Base-by-base conservation (phyloP, 2,329 filamentous ascomycete genomes). In the Penicillium brasilianum region DNA sequence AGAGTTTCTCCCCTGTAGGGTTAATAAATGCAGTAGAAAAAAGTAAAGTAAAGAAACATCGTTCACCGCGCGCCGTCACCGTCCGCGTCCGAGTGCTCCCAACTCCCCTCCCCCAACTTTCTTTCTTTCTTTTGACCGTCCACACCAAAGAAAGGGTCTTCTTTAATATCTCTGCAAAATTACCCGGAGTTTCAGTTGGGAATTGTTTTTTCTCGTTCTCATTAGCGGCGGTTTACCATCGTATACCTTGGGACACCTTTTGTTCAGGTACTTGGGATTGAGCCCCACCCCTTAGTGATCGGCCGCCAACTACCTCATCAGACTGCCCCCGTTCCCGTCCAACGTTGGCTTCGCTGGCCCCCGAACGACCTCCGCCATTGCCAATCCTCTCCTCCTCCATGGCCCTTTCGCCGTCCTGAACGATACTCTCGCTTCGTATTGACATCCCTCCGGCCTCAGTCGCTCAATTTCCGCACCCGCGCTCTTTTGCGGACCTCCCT, bases 211-310 rank as follows among this genome's bases (percentile, higher is more conserved):
- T 34, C 25, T 54, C 11, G n/a, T 41, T 16, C 9, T 22, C 13
- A 20, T 44, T 9, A 46, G 16, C 22, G 34, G n/a, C 18, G 6
- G n/a, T 28, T 36, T 36, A 30, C 25, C 8, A 9, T 46, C 13
- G 9, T 34, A 20, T 41, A 41, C 39, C n/a, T n/a, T 18, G 4
- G 39, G n/a, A 41, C 30, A 20, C 48, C 39, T 14, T 34, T 18
- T 28, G 3, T 28, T 36, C 39, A 34, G 25, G 25, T 44, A 57
- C 30, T 62, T 49, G 18, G 54, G 54, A 39, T 22, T 22, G 52
- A 61, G 65, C 65, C 65, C 68, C 66, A 66, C 62, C 66, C 68
- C 68, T 64, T 68, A 57, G 64, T 62, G 60, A 69, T 70, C 68
- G 59, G 60, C 64, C 60, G 58, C 53, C 58, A 67, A 65, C 65